A percentile compares a stretch with the other conserved stretches of the same genome.
Conservation (phyloP, 1,284 basidiomycete genomes). For the Irpex sp. region DNA sequence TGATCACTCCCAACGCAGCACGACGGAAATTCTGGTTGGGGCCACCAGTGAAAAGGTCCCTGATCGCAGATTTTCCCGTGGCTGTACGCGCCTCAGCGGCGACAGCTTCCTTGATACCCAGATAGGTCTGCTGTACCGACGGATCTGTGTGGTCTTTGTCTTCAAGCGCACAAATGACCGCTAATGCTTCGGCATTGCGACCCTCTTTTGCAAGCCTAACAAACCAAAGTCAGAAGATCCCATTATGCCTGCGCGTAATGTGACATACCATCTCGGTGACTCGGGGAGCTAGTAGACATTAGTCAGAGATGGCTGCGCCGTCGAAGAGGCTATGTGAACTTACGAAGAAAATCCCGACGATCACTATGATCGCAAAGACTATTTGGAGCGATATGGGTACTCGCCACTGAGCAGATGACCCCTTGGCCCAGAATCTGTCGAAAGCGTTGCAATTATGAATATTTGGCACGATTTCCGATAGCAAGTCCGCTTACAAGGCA, state of each 20-base stretch:
- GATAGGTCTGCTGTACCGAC: conserved; percentile 48
- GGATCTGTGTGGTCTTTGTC: conserved; percentile 47
- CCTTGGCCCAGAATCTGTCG: conserved; percentile 44
- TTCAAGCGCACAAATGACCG: conserved; percentile 59
- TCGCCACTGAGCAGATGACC: conserved; percentile 59
- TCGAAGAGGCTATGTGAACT: conserved; percentile 17
- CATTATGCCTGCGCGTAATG: background rate
- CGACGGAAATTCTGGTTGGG: conserved; percentile 62
- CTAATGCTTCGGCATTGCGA: conserved; percentile 53
- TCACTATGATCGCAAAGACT: conserved; percentile 55
- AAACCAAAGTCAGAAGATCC: background rate
- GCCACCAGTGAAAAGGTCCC: conserved; percentile 54
- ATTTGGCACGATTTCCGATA: background rate
- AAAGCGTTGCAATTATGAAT: background rate
- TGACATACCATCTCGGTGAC: conserved; percentile 59
- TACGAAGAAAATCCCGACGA: conserved; percentile 50
- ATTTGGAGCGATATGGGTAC: conserved; percentile 69
- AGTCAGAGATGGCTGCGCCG: background rate
- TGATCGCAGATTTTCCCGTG: conserved; percentile 28
- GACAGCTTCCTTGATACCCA: conserved; percentile 50
- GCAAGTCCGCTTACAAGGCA: conserved; percentile 36
- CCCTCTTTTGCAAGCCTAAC: conserved; percentile 55
- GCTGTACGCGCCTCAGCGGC: conserved; percentile 19
- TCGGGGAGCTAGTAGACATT: conserved; percentile 47
- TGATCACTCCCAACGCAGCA: conserved; percentile 49